Percentiles rank a stretch among this genome's conserved stretches.
phyloP scores from a whole-genome alignment of 225 moss, liverwort and hornwort species.

The Lunularia cruciata region DNA sequence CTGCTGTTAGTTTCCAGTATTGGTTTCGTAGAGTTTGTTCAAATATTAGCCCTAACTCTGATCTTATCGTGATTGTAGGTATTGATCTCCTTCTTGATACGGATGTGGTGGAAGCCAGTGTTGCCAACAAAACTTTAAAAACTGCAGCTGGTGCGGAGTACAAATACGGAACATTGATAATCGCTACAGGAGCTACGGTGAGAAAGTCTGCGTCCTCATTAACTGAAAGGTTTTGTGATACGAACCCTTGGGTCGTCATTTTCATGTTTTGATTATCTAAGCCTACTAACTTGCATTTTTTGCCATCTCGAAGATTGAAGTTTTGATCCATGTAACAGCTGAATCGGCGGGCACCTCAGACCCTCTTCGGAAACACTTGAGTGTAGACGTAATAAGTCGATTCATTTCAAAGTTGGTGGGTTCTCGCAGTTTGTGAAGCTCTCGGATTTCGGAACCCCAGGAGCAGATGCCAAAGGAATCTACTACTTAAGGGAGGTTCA shows the following conservation, averaged over 20 bases:
- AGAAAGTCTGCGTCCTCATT: conserved; percentile 9
- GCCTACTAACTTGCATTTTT: too few species aligned
- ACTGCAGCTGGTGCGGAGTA: conserved; percentile 56
- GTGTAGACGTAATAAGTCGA: too few species aligned
- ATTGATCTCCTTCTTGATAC: conserved; percentile 41
- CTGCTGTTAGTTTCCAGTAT: too few species aligned
- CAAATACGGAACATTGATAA: conserved; percentile 66
- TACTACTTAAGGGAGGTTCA: conserved; percentile 68
- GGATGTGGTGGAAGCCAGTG: conserved; percentile 46
- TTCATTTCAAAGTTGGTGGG: background rate
- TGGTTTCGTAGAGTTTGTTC: too few species aligned
- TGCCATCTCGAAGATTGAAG: background rate
- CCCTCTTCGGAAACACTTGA: background rate
- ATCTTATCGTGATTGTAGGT: conserved; percentile 23
- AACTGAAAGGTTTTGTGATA: too few species aligned
- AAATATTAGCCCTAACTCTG: too few species aligned
- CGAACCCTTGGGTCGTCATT: too few species aligned
- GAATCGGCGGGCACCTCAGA: background rate
- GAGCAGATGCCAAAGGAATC: conserved; percentile 83
- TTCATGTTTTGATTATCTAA: too few species aligned
- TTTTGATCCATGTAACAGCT: background rate
- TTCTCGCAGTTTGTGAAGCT: conserved; percentile 47
- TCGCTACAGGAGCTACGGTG: conserved; percentile 90
- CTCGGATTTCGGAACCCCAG: conserved; percentile 72
- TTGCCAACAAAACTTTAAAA: conserved; percentile 66